Evolutionary conservation across 345 rosid species (phyloP), one percentile per base, ranked within the genome.

Genomic region (Cochlearia excelsa): DNA sequence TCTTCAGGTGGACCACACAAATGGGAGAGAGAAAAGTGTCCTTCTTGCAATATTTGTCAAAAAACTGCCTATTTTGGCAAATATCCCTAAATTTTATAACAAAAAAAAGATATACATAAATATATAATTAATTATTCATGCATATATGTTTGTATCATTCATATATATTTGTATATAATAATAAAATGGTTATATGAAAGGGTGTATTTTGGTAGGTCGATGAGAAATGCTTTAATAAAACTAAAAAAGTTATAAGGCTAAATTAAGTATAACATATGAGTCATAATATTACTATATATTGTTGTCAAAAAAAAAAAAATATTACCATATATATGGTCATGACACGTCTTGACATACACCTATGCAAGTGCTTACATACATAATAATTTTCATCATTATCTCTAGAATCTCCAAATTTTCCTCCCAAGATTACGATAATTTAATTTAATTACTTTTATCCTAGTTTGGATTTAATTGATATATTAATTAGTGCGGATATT

Each of bases 361-460:
- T 27, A 64, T 64, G 75, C 54, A 63, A 70, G 69, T 70, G 74
- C 69, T 63, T 64, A 64, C 70, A 70, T 51, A 53, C 69, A 70
- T 70, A 63, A 64, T 45, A 59, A 16, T 16, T 16, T 65, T 64
- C 60, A 46, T 55, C 74, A 62, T 63, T 49, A 56, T 56, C 68
- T 69, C 68, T 69, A 56, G 68, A 71, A 71, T 58, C 65, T 71
- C 65, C 69, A 57, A 64, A 26, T 45, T 70, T 70, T 45, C 55
- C 26, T 57, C 65, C 60, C 40, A 45, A 51, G 5, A 37, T 64
- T 51, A 57, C 51, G 34, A 45, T 64, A 10, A 33, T 33, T 44
- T 51, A 51, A 57, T 63, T 30, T 5, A 26, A 9, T 34, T 8
- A 40, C 0, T 35, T 35, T 10, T n/a, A 55, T 35, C 34, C 26